Conservation (phyloP, 495 filamentous ascomycete species). For the Penicillium manginii region DNA sequence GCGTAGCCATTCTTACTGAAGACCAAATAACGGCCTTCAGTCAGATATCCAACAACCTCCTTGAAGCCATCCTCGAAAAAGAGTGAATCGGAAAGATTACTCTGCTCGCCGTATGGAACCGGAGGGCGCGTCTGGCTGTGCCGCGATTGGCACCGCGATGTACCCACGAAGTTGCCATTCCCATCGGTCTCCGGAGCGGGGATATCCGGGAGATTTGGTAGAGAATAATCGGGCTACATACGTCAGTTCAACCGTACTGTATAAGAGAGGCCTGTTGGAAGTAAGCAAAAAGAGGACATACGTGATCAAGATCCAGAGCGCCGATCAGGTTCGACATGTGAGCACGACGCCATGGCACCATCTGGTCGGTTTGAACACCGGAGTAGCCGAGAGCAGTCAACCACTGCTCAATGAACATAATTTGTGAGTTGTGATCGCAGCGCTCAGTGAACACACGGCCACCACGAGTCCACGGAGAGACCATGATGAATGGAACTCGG, state of each 20-base stretch:
- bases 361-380: constrained; percentile 51
- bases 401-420: constrained; percentile 60
- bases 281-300: constrained; percentile 15
- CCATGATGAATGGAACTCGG: constrained; percentile 58
- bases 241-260: constrained; percentile 4
- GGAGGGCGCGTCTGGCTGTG: constrained; percentile 42
- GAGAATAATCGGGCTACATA: constrained; percentile 45
- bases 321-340: constrained; percentile 60
- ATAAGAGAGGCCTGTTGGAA: neutral
- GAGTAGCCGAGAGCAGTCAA: constrained; percentile 51
- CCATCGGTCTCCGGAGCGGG: constrained; percentile 38
- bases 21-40: constrained; percentile 54
- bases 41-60: constrained; percentile 53
- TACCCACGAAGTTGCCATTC: constrained; percentile 47
- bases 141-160: constrained; percentile 43
- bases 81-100: constrained; percentile 30
- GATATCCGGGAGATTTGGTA: constrained; percentile 49
- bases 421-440: constrained; percentile 61
- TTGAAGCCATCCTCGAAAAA: constrained; percentile 57
- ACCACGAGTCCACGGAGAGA: constrained; percentile 61
- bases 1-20: constrained; percentile 38
- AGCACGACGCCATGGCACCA: constrained; percentile 54
- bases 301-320: constrained; percentile 55
- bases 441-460: constrained; percentile 58
- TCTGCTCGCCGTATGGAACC: constrained; percentile 53